A percentile compares a stretch with the other conserved stretches of the same genome.
These are phyloP conservation scores for Cladosporium sp. DNA, from an alignment of 2,329 filamentous ascomycete species.

Conservation along the genomic window DNA sequence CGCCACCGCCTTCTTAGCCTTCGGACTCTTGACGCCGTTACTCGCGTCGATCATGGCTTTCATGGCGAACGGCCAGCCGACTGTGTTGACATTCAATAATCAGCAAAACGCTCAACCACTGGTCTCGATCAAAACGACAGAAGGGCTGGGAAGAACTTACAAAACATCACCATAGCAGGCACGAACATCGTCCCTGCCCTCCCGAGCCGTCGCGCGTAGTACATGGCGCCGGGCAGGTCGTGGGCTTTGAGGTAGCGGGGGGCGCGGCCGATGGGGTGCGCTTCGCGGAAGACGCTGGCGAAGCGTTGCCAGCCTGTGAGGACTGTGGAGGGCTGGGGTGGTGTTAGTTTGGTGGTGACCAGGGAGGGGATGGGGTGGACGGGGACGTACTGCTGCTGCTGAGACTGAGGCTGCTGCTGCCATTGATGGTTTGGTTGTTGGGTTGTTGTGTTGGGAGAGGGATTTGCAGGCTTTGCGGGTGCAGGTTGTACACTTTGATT, in stretches of 20 bases:
- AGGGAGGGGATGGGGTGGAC: neutral
- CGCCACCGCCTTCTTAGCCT: neutral
- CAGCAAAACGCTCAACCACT: too few relatives aligned
- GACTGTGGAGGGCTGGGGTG: too few relatives aligned
- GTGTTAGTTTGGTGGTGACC: too few relatives aligned
- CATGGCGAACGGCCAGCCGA: constrained; percentile 5
- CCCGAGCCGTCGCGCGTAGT: constrained; percentile 6
- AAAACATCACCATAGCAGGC: constrained; percentile 5
- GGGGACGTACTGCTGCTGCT: neutral
- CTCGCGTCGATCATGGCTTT: constrained; percentile 7
- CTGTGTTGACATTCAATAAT: neutral
- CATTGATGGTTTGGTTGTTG: neutral
- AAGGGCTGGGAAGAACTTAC: too few relatives aligned
- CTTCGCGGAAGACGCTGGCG: constrained; percentile 11
- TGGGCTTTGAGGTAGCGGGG: constrained; percentile 9
- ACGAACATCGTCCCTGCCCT: constrained; percentile 8
- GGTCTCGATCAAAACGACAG: too few relatives aligned
- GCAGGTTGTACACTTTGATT: constrained; percentile 8
- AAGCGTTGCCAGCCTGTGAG: constrained; percentile 6
- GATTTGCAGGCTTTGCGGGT: constrained; percentile 3
- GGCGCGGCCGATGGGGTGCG: constrained; percentile 10
- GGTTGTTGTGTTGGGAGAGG: constrained; percentile 5
- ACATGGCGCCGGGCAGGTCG: neutral
- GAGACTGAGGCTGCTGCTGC: neutral
- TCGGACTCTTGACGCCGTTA: neutral